Conservation (phyloP, 768 basidiomycete species). For the Cyclocybe aegerita region DNA sequence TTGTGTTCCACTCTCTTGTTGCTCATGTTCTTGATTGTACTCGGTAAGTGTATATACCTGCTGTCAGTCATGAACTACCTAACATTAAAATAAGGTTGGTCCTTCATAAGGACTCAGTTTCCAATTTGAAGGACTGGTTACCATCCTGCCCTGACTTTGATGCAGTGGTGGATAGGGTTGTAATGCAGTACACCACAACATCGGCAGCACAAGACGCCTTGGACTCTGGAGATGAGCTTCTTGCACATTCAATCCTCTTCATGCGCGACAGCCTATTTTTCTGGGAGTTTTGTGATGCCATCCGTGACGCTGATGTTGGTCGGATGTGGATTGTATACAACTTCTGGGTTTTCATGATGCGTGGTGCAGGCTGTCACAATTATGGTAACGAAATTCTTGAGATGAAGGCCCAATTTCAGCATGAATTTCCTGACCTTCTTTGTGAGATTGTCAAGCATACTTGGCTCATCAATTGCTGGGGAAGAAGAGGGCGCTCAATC, state of each 20-base stretch:
- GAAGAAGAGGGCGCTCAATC: slow-evolving; percentile 8
- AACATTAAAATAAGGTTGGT: neutral
- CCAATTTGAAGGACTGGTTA: slow-evolving; percentile 6
- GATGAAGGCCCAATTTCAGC: slow-evolving; percentile 13
- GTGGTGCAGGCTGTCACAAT: slow-evolving; percentile 13
- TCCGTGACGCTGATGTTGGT: slow-evolving; percentile 15
- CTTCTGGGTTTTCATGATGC: slow-evolving; percentile 14
- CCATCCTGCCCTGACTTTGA: neutral
- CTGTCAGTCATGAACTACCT: neutral
- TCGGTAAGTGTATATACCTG: neutral
- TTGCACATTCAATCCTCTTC: slow-evolving; percentile 13
- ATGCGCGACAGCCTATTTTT: slow-evolving; percentile 12
- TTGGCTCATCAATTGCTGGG: slow-evolving; percentile 13
- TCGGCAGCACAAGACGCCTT: slow-evolving; percentile 10
- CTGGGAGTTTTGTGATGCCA: slow-evolving; percentile 15
- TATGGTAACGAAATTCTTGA: slow-evolving; percentile 13
- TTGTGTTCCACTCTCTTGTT: slow-evolving; percentile 2
- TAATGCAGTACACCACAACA: slow-evolving; percentile 1
- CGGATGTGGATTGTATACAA: slow-evolving; percentile 13
- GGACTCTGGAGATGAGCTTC: slow-evolving; percentile 6
- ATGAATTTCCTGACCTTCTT: slow-evolving; percentile 5
- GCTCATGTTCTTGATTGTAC: slow-evolving; percentile 1
- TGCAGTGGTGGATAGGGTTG: neutral
- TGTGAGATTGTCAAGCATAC: slow-evolving; percentile 8
- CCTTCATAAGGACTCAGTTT: neutral